Conservation (phyloP, 306 rosid genomes). For the Medicago truncatula region DNA sequence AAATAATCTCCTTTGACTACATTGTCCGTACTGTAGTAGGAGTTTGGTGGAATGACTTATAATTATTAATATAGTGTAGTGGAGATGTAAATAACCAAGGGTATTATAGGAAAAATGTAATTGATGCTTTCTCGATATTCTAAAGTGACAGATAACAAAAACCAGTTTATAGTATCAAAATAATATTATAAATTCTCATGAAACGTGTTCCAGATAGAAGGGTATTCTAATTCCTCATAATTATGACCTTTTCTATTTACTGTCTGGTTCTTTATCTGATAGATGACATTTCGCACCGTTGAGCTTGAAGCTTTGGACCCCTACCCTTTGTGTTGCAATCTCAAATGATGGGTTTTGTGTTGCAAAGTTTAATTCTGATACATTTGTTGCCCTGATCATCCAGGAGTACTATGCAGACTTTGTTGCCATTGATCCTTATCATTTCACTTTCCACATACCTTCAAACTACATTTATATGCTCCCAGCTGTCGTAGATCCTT, state of each 20-base stretch:
- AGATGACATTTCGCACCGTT: conserved; percentile 13
- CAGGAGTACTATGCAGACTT: conserved; percentile 96
- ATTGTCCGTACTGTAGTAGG: not conserved
- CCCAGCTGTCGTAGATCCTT: conserved; percentile 89
- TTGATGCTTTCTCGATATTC: not conserved
- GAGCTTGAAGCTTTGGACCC: conserved; percentile 21
- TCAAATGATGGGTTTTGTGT: conserved; percentile 31
- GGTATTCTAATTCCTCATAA: conserved; percentile 12
- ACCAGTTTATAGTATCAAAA: conserved; percentile 24
- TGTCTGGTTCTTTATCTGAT: conserved; percentile 28
- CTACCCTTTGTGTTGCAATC: conserved; percentile 29
- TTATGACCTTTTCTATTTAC: not conserved
- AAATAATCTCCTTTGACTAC: not conserved
- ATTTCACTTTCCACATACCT: conserved; percentile 80
- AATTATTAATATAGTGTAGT: not conserved
- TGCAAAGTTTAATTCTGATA: conserved; percentile 42
- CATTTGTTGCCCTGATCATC: conserved; percentile 47
- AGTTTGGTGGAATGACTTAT: not conserved
- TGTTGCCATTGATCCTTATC: conserved; percentile 85
- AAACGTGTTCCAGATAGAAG: conserved; percentile 23
- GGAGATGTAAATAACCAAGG: not conserved
- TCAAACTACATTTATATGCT: conserved; percentile 85
- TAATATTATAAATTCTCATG: conserved; percentile 21
- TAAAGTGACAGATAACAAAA: not conserved
- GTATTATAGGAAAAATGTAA: not conserved